Base-by-base conservation (phyloP, 345 rosid species). In the Carallia brachiata region DNA sequence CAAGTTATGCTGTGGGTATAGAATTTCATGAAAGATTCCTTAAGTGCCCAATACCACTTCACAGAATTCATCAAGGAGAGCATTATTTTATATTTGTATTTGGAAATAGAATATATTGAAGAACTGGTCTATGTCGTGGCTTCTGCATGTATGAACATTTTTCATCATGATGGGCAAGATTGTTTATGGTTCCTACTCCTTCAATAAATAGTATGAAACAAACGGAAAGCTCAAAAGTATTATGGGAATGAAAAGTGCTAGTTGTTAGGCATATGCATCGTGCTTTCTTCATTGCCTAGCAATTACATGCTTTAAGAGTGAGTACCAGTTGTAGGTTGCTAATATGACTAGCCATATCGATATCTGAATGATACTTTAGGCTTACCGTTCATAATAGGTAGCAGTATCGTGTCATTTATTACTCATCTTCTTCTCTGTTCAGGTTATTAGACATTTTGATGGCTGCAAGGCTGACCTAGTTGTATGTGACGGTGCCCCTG, bases 401-500 rank as follows among this genome's bases (percentile, higher is more conserved):
- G 16, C 50, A 12, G 12, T 44, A 44, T 44, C 17, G 32, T 56
- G 52, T 57, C 23, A 36, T 37, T 32, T 9, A 16, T 30, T 54
- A 27, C 4, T 69, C 54, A 18, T 50, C 39, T 0, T 34, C 37
- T 31, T 15, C 28, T 44, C 37, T 61, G 68, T 74, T 57, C 82
- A 94, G 97, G 97, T 95, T 62, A 95, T 90, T 70, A 84, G 92
- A 77, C 97, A 95, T 75, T 95, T 92, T 70, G 97, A 89, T 70
- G 97, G 97, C 67, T 90, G 97, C 81, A 92, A 92, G 73, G 97
- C 99, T 71, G 97, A 95, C 74, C 88, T 95, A 65, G 99, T 95
- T 82, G 99, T 95, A 27, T 95, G 99, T 39, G 99, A 92, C 65
- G 97, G 97, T 55, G 97, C 98, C 75, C 97, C 98, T 68, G 97